phyloP scores from a whole-genome alignment of 2,329 filamentous ascomycete genomes.

The Berkeleyomyces rouxiae region DNA sequence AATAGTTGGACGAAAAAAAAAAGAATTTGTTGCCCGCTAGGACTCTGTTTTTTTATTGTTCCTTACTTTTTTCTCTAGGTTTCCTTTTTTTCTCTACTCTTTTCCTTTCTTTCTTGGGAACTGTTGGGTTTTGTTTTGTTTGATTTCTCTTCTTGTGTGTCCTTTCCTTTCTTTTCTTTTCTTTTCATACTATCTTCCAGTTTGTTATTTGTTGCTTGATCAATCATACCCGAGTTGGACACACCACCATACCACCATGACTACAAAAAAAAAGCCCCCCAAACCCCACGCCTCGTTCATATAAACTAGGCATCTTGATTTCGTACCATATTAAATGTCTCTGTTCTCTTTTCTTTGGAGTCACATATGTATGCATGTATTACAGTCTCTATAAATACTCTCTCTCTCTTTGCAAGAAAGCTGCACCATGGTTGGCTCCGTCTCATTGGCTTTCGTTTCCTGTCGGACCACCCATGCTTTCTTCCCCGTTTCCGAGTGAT shows the following conservation, averaged over 20 bases:
- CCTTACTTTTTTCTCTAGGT: background rate
- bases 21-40: background rate
- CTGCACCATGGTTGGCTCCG: too few relatives aligned
- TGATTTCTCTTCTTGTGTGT: conserved; percentile 5
- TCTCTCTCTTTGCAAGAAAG: background rate
- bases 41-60: conserved; percentile 2
- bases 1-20: conserved; percentile 2
- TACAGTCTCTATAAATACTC: background rate
- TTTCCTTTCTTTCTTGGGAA: conserved; percentile 3
- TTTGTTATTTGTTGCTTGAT: conserved; percentile 9
- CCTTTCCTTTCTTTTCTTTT: background rate
- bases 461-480: too few relatives aligned
- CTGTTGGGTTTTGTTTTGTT: background rate
- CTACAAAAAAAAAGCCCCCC: background rate
- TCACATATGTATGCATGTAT: background rate
- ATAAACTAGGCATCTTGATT: background rate
- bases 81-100: background rate
- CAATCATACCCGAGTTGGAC: conserved; percentile 13
- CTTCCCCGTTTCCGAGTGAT: too few relatives aligned
- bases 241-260: background rate
- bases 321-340: background rate
- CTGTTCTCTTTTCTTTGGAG: background rate
- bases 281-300: background rate
- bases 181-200: background rate
- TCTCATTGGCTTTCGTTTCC: too few relatives aligned